Conservation (phyloP, 306 rosid species). For the Acacia crassicarpa region DNA sequence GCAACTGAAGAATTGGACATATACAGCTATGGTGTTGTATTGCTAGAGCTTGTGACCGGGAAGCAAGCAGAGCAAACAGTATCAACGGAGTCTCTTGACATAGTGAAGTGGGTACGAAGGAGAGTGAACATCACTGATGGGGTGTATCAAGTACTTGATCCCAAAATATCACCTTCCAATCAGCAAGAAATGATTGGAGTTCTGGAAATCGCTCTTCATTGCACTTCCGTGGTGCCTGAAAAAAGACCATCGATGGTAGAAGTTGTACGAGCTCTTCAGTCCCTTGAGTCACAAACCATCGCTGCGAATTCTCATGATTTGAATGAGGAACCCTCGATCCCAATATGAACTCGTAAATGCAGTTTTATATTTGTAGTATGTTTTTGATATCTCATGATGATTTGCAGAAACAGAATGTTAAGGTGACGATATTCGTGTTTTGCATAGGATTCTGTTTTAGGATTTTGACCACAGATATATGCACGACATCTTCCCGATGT, state of each 20-base stretch:
- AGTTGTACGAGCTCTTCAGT: conserved; percentile 73
- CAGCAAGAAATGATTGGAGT: conserved; percentile 67
- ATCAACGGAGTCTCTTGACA: conserved; percentile 60
- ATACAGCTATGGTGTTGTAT: conserved; percentile 89
- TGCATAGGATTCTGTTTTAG: conserved; percentile 18
- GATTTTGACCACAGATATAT: background rate
- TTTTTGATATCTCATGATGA: conserved; percentile 33
- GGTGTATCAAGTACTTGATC: conserved; percentile 70
- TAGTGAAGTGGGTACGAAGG: conserved; percentile 91
- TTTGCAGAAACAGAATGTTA: conserved; percentile 32
- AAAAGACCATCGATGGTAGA: conserved; percentile 83
- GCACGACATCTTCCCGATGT: conserved; percentile 19
- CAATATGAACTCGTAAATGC: conserved; percentile 48
- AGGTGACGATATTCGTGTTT: conserved; percentile 36
- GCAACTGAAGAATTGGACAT: conserved; percentile 75
- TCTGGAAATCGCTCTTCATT: conserved; percentile 72
- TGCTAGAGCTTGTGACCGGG: conserved; percentile 86
- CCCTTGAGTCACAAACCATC: conserved; percentile 45
- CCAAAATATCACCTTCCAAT: conserved; percentile 47
- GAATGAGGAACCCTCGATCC: conserved; percentile 43
- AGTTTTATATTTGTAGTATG: conserved; percentile 27
- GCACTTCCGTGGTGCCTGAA: conserved; percentile 91
- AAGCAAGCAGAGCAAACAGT: conserved; percentile 66
- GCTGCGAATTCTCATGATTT: conserved; percentile 40
- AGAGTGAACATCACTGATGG: conserved; percentile 89